phyloP scores from a whole-genome alignment of 1,284 basidiomycete genomes.

The Trichosporon inkin region DNA sequence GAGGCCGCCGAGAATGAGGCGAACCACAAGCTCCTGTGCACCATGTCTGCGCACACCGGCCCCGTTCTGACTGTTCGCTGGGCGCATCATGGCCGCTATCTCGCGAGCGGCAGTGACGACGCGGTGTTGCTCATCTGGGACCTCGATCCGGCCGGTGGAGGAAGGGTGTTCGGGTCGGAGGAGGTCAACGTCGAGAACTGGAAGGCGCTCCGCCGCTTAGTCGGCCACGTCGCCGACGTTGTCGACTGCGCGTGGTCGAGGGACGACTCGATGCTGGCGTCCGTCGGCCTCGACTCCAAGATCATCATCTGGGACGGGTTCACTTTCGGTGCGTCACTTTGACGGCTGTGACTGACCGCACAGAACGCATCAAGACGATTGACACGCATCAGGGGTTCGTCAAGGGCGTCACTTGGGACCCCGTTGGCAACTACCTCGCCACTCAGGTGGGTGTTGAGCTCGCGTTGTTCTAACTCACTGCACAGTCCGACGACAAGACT shows the following conservation, averaged over 20 bases:
- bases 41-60: conserved; percentile 85
- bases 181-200: conserved; percentile 96
- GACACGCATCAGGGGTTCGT: conserved; percentile 93
- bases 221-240: conserved; percentile 95
- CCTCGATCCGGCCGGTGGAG: conserved; percentile 75
- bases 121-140: conserved; percentile 96
- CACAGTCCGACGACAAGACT: conserved; percentile 86
- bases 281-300: conserved; percentile 86
- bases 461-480: background rate
- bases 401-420: conserved; percentile 98
- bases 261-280: conserved; percentile 84
- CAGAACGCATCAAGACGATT: conserved; percentile 75
- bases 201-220: conserved; percentile 86
- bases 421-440: conserved; percentile 90
- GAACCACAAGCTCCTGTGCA: conserved; percentile 82
- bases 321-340: conserved; percentile 62
- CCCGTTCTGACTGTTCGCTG: conserved; percentile 92
- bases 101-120: conserved; percentile 96
- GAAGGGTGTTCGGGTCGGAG: conserved; percentile 85
- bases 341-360: background rate
- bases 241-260: conserved; percentile 94
- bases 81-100: conserved; percentile 88
- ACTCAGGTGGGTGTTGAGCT: conserved; percentile 56
- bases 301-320: conserved; percentile 88
- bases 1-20: conserved; percentile 67